A percentile compares a stretch with the other conserved stretches of the same genome.
phyloP scores from a whole-genome alignment of 2,329 filamentous ascomycete genomes.

The Mycocentrospora acerina region DNA sequence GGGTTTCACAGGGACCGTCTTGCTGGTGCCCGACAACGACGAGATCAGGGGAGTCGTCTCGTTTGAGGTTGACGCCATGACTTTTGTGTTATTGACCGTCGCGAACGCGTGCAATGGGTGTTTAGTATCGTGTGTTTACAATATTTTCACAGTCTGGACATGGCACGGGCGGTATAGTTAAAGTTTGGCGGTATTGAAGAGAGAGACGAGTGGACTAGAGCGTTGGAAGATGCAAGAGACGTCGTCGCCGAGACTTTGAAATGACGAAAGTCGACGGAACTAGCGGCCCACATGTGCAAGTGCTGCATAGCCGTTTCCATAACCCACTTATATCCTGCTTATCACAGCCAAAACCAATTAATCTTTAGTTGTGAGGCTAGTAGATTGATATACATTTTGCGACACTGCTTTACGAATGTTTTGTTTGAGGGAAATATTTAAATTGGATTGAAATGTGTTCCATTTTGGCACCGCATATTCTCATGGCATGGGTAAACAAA shows the following conservation, averaged over 20 bases:
- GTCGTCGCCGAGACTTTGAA: conserved; percentile 14
- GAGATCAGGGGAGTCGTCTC: conserved; percentile 43
- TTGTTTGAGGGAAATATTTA: too few relatives aligned
- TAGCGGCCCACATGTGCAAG: neutral
- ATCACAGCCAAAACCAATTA: too few relatives aligned
- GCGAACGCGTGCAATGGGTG: neutral
- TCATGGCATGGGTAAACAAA: too few relatives aligned
- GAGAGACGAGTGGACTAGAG: neutral
- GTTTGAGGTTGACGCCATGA: conserved; percentile 39
- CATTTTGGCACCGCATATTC: too few relatives aligned
- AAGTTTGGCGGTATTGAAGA: conserved; percentile 1
- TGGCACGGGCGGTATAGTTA: conserved; percentile 1
- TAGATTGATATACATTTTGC: too few relatives aligned
- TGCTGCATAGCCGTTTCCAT: conserved; percentile 6
- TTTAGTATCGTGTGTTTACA: neutral
- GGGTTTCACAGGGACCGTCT: conserved; percentile 39
- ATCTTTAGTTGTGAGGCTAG: too few relatives aligned
- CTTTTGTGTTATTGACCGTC: neutral
- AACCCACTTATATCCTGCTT: too few relatives aligned
- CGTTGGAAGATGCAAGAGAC: conserved; percentile 9
- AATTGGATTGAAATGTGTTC: too few relatives aligned
- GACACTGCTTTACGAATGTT: too few relatives aligned
- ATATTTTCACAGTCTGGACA: conserved; percentile 2
- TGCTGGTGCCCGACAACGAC: conserved; percentile 33
- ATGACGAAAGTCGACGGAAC: conserved; percentile 13